These are phyloP conservation scores for Gymnopilus dilepis DNA, from an alignment of 768 basidiomycete genomes.

Conservation along the genomic window DNA sequence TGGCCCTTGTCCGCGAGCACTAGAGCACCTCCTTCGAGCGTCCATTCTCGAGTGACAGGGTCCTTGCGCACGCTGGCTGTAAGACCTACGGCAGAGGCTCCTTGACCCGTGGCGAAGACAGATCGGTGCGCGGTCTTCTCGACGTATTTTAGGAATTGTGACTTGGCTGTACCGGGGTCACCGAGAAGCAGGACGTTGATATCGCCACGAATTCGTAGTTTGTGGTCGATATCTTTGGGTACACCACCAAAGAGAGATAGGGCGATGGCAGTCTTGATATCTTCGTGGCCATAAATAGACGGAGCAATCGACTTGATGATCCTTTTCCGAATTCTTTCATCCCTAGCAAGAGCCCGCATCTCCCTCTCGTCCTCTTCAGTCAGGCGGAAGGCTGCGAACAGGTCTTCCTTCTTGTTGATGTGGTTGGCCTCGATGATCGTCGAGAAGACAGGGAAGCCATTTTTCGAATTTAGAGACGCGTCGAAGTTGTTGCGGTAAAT, in stretches of 20 bases:
- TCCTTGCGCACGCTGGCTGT: conserved; percentile 99
- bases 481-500: conserved; percentile 99
- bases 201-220: conserved; percentile 95
- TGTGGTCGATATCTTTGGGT: conserved; percentile 94
- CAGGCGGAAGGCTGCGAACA: conserved; percentile 96
- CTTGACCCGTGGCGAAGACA: conserved; percentile 98
- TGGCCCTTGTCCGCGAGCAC: conserved; percentile 99
- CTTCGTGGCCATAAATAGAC: conserved; percentile 98
- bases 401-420: conserved; percentile 98
- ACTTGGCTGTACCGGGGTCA: conserved; percentile 98
- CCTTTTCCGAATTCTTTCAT: conserved; percentile 94
- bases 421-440: conserved; percentile 99
- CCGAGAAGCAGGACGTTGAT: conserved; percentile 97
- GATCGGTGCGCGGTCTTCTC: conserved; percentile 98
- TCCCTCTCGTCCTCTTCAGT: conserved; percentile 97
- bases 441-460: conserved; percentile 99
- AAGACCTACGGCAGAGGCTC: conserved; percentile 96
- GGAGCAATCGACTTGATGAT: conserved; percentile 99
- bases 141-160: conserved; percentile 98
- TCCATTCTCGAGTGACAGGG: conserved; percentile 97
- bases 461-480: conserved; percentile 96
- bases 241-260: conserved; percentile 95
- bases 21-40: conserved; percentile 95
- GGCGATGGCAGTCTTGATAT: conserved; percentile 97
- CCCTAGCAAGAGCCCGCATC: conserved; percentile 84